Base-by-base conservation (phyloP, 2,329 filamentous ascomycete genomes). In the Pseudogymnoascus sp. region DNA sequence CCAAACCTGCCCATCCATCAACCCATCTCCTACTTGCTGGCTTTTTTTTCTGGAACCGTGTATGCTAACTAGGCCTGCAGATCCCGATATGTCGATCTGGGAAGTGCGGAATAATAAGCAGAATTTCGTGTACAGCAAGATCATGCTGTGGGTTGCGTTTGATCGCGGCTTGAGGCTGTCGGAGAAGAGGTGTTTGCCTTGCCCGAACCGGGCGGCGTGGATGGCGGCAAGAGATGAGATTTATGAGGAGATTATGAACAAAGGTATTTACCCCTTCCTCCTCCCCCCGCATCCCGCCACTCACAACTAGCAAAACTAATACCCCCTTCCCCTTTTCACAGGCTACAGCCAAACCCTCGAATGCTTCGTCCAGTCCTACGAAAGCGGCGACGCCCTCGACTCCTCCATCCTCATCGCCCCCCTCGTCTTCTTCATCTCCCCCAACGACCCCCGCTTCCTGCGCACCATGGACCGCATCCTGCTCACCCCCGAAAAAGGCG, bases 81-180 rank as follows among this genome's bases (percentile, higher is more conserved):
- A 87, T 46, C 84, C 85, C 11, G 89, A 93, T 71, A 91, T 91
- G 88, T 91, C 88, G 2, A 93, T 92, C 69, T 92, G 89, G 89
- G 89, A 93, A 72, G 88, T 91, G 5, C 83, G 89, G 44, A 89
- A 89, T 67, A 78, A 86, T 70, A 88, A 88, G 71, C 88, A 91
- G 73, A 84, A 91, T 70, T 93, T 91, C 68, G 84, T 87, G 13
- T 93, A 92, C 75, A 90, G 87, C n/a, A 90, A 92, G 72, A 82
- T 93, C 67, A 90, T 92, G 86, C 80, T 93, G 21, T 93, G 89
- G 89, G 89, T 93, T 3, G 88, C 89, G 17, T 85, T 93, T 66
- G 89, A 93, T 72, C 85, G 89, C 4, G 89, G 87, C 9, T 76
- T 92, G 11, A 87, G 89, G 1, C 81, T 92, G 0, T 80, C 88